Conservation (phyloP, 257 asterid genomes). For the Avicennia marina region DNA sequence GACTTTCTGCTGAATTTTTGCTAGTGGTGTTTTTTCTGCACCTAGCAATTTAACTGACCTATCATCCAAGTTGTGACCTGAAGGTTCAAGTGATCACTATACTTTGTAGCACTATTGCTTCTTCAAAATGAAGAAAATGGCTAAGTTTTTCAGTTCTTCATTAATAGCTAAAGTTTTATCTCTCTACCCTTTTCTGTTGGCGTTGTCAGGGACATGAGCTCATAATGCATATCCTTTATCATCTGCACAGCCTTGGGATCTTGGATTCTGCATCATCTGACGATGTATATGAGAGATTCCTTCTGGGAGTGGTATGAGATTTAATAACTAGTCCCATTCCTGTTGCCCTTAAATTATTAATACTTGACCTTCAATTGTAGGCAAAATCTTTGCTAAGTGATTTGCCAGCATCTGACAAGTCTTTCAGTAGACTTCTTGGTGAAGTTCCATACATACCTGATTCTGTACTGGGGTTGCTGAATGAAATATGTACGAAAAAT, state of each 20-base stretch:
- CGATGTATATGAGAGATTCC: constrained; percentile 68
- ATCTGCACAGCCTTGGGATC: constrained; percentile 62
- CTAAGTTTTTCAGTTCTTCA: too few relatives aligned
- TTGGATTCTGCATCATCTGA: constrained; percentile 61
- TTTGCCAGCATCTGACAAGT: constrained; percentile 91
- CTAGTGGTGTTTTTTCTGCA: neutral
- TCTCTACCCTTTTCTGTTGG: constrained; percentile 14
- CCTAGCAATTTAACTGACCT: neutral
- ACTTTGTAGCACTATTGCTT: too few relatives aligned
- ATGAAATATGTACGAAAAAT: constrained; percentile 65
- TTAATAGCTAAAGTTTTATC: neutral
- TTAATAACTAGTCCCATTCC: constrained; percentile 13
- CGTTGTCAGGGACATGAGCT: constrained; percentile 87
- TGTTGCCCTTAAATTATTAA: constrained; percentile 20
- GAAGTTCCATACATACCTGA: constrained; percentile 90
- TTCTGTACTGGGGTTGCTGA: constrained; percentile 67
- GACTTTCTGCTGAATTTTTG: neutral
- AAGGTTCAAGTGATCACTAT: too few relatives aligned
- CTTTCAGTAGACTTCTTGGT: constrained; percentile 88
- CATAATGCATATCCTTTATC: constrained; percentile 81
- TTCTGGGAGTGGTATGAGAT: constrained; percentile 76
- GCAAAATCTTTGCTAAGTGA: constrained; percentile 64
- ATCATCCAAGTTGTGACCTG: neutral
- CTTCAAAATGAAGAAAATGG: too few relatives aligned
- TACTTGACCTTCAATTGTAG: constrained; percentile 42